Evolutionary conservation across 2,329 filamentous ascomycete species (phyloP).

Genomic region (Beauveria pseudobassiana): DNA sequence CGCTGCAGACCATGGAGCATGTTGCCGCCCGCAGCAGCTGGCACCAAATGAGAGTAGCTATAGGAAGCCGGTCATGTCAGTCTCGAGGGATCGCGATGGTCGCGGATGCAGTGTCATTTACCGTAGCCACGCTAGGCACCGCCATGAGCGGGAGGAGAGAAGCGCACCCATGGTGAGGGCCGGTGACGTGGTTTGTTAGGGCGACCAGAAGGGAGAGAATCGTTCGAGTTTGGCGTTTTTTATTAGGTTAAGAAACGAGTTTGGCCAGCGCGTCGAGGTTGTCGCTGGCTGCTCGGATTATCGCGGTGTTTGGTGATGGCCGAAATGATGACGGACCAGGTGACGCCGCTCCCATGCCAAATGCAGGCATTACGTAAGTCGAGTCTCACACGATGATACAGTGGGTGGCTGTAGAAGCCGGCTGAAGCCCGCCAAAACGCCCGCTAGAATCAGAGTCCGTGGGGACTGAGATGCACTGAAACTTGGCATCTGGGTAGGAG

Average conservation of each 20-base stretch:
- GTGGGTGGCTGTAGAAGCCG: neutral
- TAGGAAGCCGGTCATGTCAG: constrained; percentile 14
- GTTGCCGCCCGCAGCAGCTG: constrained; percentile 96
- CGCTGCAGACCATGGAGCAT: constrained; percentile 90
- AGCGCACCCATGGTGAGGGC: constrained; percentile 71
- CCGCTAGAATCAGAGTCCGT: neutral
- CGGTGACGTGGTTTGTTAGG: neutral
- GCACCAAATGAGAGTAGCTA: constrained; percentile 71
- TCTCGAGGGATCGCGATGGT: neutral
- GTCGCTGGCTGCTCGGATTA: neutral
- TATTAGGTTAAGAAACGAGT: too few relatives aligned
- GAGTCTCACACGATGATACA: neutral
- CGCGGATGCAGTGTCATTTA: constrained; percentile 42
- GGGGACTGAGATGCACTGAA: neutral
- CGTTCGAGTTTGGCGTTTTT: neutral
- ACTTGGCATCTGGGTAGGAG: too few relatives aligned
- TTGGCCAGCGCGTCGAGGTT: neutral
- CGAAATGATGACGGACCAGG: constrained; percentile 6
- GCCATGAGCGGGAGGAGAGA: constrained; percentile 86
- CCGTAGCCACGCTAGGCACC: constrained; percentile 76
- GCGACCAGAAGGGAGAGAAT: neutral
- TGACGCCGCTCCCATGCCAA: neutral
- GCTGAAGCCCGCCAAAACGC: neutral
- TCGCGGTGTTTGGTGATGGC: constrained; percentile 5
- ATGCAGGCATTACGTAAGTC: neutral